These are phyloP conservation scores for Fusarium longipes DNA, from an alignment of 2,329 filamentous ascomycete genomes.

Conservation along the genomic window DNA sequence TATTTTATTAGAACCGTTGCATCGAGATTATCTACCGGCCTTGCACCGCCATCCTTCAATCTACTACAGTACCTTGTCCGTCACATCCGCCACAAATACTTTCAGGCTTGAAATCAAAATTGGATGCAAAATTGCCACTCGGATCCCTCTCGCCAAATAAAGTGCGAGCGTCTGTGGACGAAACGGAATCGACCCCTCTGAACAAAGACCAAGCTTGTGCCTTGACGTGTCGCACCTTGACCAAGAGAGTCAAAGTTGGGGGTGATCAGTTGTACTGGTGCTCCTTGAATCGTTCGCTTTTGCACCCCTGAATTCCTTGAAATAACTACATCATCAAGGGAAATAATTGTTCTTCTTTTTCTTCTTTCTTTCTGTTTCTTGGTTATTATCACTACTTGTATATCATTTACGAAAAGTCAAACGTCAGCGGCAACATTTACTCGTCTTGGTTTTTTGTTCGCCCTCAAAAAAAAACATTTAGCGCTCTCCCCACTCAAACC, in stretches of 20 bases:
- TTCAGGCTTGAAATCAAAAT: slow-evolving; percentile 33
- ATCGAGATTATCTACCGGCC: slow-evolving; percentile 6
- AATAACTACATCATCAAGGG: not conserved
- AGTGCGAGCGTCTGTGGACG: not conserved
- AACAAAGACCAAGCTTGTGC: slow-evolving; percentile 36
- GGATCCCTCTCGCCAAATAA: not conserved
- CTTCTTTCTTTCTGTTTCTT: not conserved
- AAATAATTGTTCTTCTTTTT: not conserved
- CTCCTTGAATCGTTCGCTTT: slow-evolving; percentile 26
- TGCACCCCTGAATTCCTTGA: slow-evolving; percentile 35
- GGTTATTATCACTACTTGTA: not conserved
- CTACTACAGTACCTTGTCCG: slow-evolving; percentile 5
- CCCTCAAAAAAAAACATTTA: not conserved
- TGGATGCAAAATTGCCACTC: slow-evolving; percentile 41
- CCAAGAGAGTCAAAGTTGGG: slow-evolving; percentile 36
- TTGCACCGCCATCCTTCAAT: slow-evolving; percentile 30
- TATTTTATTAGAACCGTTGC: not conserved
- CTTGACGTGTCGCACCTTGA: slow-evolving; percentile 42
- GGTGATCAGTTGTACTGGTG: slow-evolving; percentile 29
- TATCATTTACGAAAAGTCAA: no score
- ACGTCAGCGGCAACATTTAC: slow-evolving; percentile 27
- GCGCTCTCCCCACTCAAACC: slow-evolving; percentile 27
- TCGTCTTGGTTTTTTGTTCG: not conserved
- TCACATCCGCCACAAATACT: slow-evolving; percentile 36
- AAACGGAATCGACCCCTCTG: slow-evolving; percentile 32